Conservation (phyloP, 805 yeast genomes). For the Yamadazyma endophytica region DNA sequence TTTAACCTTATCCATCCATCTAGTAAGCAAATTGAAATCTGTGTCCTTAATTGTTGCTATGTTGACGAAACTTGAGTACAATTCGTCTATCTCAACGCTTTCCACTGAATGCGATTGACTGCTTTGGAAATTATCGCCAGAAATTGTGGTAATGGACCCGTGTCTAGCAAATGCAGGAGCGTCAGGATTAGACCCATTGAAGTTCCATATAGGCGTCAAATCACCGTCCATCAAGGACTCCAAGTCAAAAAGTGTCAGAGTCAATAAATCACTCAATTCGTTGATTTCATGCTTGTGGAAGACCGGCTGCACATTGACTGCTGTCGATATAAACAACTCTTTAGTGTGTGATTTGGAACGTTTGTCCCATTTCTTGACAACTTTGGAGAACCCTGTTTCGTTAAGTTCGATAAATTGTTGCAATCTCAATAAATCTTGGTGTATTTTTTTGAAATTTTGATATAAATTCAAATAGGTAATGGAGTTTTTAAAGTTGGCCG, state of each 20-base stretch:
- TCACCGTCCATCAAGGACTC: slow-evolving; percentile 55
- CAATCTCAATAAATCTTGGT: slow-evolving; percentile 80
- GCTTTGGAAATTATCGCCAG: slow-evolving; percentile 7
- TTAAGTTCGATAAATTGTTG: slow-evolving; percentile 94
- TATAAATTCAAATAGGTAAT: slow-evolving; percentile 78
- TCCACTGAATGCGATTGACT: slow-evolving; percentile 10
- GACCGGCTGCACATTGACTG: slow-evolving; percentile 94
- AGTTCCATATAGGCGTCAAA: slow-evolving; percentile 26
- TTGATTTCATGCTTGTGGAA: slow-evolving; percentile 88
- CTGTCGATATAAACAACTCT: slow-evolving; percentile 85
- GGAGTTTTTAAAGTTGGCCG: slow-evolving; percentile 53
- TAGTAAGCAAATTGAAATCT: slow-evolving; percentile 28
- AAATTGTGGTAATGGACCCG: slow-evolving; percentile 7
- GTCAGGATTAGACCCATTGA: slow-evolving; percentile 1
- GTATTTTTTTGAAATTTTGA: slow-evolving; percentile 84
- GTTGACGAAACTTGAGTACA: slow-evolving; percentile 65
- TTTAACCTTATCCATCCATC: slow-evolving; percentile 38
- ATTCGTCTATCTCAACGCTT: slow-evolving; percentile 58
- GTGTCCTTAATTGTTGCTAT: slow-evolving; percentile 43
- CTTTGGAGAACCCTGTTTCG: slow-evolving; percentile 94
- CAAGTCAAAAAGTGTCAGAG: slow-evolving; percentile 63
- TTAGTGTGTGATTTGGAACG: slow-evolving; percentile 92
- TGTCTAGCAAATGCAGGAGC: slow-evolving; percentile 4
- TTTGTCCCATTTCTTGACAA: slow-evolving; percentile 96
- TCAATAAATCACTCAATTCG: slow-evolving; percentile 72